Conservation (phyloP, 2,329 filamentous ascomycete species). For the Bipolaris oryzae region DNA sequence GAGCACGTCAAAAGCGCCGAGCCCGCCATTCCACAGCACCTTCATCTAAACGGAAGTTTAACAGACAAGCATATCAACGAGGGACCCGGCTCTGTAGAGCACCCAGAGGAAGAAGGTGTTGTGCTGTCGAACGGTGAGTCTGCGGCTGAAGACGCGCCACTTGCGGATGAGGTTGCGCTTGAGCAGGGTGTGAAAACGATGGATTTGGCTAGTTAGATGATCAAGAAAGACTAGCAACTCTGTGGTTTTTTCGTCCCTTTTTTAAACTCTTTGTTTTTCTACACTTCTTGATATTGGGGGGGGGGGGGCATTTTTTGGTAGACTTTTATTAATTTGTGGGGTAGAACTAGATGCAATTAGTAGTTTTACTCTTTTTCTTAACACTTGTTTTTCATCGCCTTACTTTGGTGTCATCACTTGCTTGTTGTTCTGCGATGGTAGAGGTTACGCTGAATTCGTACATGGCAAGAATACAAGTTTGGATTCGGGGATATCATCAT, state of each 20-base stretch:
- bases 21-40: slow-evolving; percentile 7
- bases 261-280: not conserved
- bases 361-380: not conserved
- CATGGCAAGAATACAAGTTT: not conserved
- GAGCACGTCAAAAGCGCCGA: not conserved
- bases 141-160: slow-evolving; percentile 13
- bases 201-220: not conserved
- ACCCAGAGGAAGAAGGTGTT: slow-evolving; percentile 9
- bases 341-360: too few species aligned
- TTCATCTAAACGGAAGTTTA: not conserved
- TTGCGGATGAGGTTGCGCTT: not conserved
- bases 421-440: too few species aligned
- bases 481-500: too few species aligned
- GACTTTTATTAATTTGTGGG: too few species aligned
- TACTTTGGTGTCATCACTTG: too few species aligned
- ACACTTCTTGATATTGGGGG: not conserved
- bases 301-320: too few species aligned
- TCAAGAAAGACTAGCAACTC: not conserved
- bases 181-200: not conserved
- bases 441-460: too few species aligned
- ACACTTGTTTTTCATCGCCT: too few species aligned
- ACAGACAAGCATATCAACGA: slow-evolving; percentile 17
- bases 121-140: slow-evolving; percentile 21
- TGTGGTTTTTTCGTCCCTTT: too few species aligned
- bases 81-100: slow-evolving; percentile 20